Evolutionary conservation across 2,329 filamentous ascomycete species (phyloP), one percentile per base, ranked within the genome.

Genomic region (Paecilomyces dactylethromorphus): DNA sequence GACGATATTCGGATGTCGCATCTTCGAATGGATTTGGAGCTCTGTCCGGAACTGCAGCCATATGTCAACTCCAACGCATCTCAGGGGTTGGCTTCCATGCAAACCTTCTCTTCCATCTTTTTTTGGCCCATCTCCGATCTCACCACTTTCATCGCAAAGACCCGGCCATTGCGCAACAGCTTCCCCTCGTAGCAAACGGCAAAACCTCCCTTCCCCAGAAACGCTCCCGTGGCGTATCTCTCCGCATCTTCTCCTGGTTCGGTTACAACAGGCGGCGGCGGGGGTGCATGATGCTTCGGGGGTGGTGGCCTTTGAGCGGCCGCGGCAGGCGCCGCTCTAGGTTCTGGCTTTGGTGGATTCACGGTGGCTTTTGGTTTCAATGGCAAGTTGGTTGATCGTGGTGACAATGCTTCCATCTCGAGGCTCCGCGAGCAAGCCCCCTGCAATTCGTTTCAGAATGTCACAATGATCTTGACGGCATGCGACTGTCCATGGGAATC

Each of bases 21-120:
- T 93, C 73, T 97, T 99, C 51, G 94, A 97, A 77, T 99, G 94
- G 61, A 99, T 97, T 76, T 97, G 93, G 6, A 99, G 84, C 75
- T 99, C 94, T 1, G 86, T 87, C 58, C 87, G 84, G 72, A 89
- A 89, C 85, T 88, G 63, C 29, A 5, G 56, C 39, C 58, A 56
- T 67, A 29, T 58, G 59, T 29, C 35, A 18, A 7, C 64, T 56
- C 64, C 60, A 50, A 58, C 29, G 8, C n/a, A 26, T 22, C 52
- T 22, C 49, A 18, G 32, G n/a, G 31, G 21, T 33, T 54, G 55
- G 24, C 22, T 50, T 7, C 7, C 12, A 3, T 21, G 10, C 55
- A 29, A 56, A 79, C 78, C 73, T 81, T 81, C 60, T 81, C 79
- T 58, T 77, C 76, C 78, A 81, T 80, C 63, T 81, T 81, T 60